Evolutionary conservation across 2,329 filamentous ascomycete species (phyloP).

Genomic region (Phialophora expanda): DNA sequence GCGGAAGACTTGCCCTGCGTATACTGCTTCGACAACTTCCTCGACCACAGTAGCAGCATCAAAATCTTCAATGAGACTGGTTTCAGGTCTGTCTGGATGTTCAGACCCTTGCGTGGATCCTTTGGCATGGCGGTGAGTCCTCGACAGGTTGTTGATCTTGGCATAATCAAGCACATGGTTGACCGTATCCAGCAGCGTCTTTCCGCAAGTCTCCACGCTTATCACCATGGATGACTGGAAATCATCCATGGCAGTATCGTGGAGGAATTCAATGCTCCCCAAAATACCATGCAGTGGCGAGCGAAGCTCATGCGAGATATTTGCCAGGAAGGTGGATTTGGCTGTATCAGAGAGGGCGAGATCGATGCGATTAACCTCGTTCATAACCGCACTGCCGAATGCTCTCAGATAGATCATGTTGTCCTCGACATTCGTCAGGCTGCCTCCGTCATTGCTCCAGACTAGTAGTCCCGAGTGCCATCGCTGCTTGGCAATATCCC

Average conservation of each 20-base stretch:
- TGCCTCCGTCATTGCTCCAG: constrained; percentile 47
- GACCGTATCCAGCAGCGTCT: constrained; percentile 52
- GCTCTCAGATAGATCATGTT: constrained; percentile 50
- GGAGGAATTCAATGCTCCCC: constrained; percentile 50
- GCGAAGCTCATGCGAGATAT: constrained; percentile 52
- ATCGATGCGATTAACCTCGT: constrained; percentile 51
- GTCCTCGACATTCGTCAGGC: constrained; percentile 44
- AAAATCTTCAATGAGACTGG: constrained; percentile 43
- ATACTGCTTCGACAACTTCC: constrained; percentile 60
- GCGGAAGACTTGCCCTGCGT: constrained; percentile 51
- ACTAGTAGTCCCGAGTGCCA: constrained; percentile 56
- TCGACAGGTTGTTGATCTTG: constrained; percentile 56
- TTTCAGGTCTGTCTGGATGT: constrained; percentile 27
- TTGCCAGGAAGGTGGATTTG: constrained; percentile 53
- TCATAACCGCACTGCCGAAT: constrained; percentile 52
- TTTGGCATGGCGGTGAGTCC: constrained; percentile 14
- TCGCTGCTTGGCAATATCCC: constrained; percentile 56
- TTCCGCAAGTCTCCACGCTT: constrained; percentile 50
- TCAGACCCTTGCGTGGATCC: constrained; percentile 6
- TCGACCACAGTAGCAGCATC: constrained; percentile 42
- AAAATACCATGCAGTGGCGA: constrained; percentile 52
- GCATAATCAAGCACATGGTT: constrained; percentile 57
- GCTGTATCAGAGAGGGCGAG: constrained; percentile 51
- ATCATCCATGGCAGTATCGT: constrained; percentile 47
- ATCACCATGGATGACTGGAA: constrained; percentile 50